Conservation (phyloP, 768 basidiomycete species). For the Thelephora ganbajun region DNA sequence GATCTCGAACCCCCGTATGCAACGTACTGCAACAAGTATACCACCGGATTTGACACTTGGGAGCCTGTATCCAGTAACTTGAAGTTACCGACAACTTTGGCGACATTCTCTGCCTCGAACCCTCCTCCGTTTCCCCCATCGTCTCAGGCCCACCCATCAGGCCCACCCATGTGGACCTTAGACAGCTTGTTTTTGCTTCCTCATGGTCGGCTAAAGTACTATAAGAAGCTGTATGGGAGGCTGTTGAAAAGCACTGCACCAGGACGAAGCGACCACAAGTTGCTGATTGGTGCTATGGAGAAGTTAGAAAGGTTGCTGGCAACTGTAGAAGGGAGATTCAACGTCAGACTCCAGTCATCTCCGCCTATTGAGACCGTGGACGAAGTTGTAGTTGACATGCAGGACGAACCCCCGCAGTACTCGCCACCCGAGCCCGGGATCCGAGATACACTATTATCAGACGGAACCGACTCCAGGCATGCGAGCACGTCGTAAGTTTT, state of each 20-base stretch:
- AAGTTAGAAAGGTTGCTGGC: constrained; percentile 64
- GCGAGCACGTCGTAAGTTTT: constrained; percentile 4
- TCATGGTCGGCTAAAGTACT: constrained; percentile 74
- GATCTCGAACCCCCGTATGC: constrained; percentile 83
- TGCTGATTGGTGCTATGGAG: constrained; percentile 69
- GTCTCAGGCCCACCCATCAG: constrained; percentile 19
- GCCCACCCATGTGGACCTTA: constrained; percentile 56
- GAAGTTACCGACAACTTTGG: constrained; percentile 54
- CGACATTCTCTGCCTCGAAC: constrained; percentile 47
- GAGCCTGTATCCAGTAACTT: constrained; percentile 64
- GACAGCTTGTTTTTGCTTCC: constrained; percentile 85
- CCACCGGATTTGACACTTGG: constrained; percentile 74
- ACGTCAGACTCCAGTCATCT: constrained; percentile 32
- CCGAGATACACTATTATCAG: constrained; percentile 10
- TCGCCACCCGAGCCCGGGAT: not conserved
- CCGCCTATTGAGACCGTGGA: constrained; percentile 28
- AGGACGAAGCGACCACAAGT: constrained; percentile 73
- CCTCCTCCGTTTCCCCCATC: constrained; percentile 38
- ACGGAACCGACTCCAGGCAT: constrained; percentile 13
- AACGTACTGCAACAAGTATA: constrained; percentile 60
- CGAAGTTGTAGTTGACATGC: constrained; percentile 44
- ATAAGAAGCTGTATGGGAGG: constrained; percentile 78
- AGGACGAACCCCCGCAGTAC: constrained; percentile 18
- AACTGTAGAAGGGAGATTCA: constrained; percentile 46
- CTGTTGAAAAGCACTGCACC: constrained; percentile 78